Evolutionary conservation across 1,284 basidiomycete genomes (phyloP).

Genomic region (Cutaneotrichosporon mucoides): DNA sequence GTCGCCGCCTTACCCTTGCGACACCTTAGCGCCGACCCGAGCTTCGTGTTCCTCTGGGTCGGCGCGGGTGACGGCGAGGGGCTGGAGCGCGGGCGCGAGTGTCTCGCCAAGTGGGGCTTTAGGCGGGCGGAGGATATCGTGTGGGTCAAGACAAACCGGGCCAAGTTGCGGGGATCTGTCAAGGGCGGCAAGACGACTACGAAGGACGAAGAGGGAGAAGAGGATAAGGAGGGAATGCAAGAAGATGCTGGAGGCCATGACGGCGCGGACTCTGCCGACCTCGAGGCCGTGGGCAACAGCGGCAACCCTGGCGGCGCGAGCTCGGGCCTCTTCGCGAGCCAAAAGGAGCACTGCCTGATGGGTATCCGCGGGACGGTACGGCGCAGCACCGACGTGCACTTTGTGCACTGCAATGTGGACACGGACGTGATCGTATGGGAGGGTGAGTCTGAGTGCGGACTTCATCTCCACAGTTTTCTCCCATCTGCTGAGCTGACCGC

Average conservation of each 20-base stretch:
- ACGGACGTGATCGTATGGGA: conserved; percentile 95
- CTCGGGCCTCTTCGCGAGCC: conserved; percentile 64
- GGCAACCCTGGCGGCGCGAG: conserved; percentile 3
- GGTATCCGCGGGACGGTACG: conserved; percentile 97
- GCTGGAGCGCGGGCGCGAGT: conserved; percentile 84
- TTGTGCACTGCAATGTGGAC: conserved; percentile 98
- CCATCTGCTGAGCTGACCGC: conserved; percentile 1
- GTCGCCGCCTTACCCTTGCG: conserved; percentile 79
- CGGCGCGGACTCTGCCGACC: no score
- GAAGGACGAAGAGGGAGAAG: no score
- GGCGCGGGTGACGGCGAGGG: conserved; percentile 86
- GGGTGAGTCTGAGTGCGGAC: conserved; percentile 28
- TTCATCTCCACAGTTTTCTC: no score
- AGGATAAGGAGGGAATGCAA: neutral
- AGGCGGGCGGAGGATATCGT: conserved; percentile 93
- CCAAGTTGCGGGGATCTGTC: no score
- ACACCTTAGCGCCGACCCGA: conserved; percentile 78
- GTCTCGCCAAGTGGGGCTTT: conserved; percentile 92
- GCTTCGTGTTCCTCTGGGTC: conserved; percentile 95
- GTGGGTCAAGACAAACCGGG: conserved; percentile 86
- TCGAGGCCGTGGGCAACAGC: no score
- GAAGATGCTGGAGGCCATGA: neutral
- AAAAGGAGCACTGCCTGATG: conserved; percentile 95
- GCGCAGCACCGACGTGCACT: conserved; percentile 86
- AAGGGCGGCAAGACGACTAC: no score